These are phyloP conservation scores for Rhinocladiella similis DNA, from an alignment of 2,329 filamentous ascomycete species.

Conservation along the genomic window DNA sequence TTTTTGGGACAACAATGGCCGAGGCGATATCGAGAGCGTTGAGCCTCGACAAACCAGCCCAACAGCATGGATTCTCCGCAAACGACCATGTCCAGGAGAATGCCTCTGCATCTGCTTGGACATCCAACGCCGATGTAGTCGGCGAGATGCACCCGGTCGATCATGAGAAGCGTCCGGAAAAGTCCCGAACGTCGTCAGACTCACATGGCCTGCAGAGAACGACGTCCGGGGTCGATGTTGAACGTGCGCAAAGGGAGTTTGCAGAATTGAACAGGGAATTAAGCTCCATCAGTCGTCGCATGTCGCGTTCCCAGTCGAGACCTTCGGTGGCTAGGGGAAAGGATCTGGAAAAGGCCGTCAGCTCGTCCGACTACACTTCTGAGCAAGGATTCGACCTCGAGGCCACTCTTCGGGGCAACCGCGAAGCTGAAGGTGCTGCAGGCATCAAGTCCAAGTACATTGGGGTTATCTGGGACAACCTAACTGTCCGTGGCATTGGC, in stretches of 20 bases:
- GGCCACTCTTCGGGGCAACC: conserved; percentile 67
- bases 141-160: conserved; percentile 1
- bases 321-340: conserved; percentile 31
- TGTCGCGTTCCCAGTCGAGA: conserved; percentile 37
- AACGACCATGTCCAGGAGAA: conserved; percentile 7
- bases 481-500: conserved; percentile 75
- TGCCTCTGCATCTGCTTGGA: neutral
- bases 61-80: conserved; percentile 17
- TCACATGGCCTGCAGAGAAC: conserved; percentile 36
- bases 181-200: conserved; percentile 26
- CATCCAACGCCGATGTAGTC: conserved; percentile 1
- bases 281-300: conserved; percentile 37
- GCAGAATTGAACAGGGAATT: conserved; percentile 41
- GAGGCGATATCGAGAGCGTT: conserved; percentile 17
- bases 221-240: conserved; percentile 44
- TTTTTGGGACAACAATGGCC: conserved; percentile 7
- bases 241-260: conserved; percentile 48
- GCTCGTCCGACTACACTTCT: conserved; percentile 45
- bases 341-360: conserved; percentile 62
- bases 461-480: conserved; percentile 72
- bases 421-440: conserved; percentile 69
- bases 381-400: conserved; percentile 74
- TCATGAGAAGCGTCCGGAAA: conserved; percentile 14
- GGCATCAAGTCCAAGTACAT: conserved; percentile 81
- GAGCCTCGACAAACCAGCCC: conserved; percentile 16